Conservation (phyloP, 148 eudicot genomes). For the Fallopia convolvulus region DNA sequence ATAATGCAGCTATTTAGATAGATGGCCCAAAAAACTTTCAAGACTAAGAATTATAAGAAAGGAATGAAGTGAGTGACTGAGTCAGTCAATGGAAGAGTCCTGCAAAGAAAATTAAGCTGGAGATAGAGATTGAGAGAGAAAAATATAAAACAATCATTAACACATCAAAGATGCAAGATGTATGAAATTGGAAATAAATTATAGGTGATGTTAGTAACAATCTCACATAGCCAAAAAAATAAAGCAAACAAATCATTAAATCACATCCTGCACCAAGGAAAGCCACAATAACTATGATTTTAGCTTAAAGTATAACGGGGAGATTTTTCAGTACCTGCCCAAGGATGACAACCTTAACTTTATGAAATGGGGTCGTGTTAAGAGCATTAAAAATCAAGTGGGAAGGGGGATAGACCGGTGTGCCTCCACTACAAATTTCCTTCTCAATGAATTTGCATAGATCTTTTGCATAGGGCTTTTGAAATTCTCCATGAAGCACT, state of each 20-base stretch:
- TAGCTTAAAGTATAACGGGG: neutral
- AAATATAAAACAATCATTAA: neutral
- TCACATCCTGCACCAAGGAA: neutral
- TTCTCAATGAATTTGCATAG: slow-evolving; percentile 57
- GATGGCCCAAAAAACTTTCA: neutral
- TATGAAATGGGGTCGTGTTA: slow-evolving; percentile 74
- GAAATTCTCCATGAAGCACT: slow-evolving; percentile 56
- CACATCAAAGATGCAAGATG: neutral
- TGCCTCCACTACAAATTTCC: slow-evolving; percentile 43
- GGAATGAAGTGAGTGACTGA: neutral
- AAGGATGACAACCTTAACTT: slow-evolving; percentile 81
- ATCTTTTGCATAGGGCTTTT: slow-evolving; percentile 68
- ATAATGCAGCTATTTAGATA: neutral
- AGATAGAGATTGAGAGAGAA: neutral
- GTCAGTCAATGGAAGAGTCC: neutral
- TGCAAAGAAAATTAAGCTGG: neutral
- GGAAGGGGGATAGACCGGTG: slow-evolving; percentile 77
- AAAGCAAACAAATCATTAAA: neutral
- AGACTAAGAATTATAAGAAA: neutral
- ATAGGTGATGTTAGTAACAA: neutral
- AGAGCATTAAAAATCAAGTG: slow-evolving; percentile 89
- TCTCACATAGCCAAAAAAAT: neutral
- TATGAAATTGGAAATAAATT: neutral
- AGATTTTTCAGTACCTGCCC: slow-evolving; percentile 58
- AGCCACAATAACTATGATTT: neutral